Evolutionary conservation across 1,284 basidiomycete genomes (phyloP), one percentile per base, ranked within the genome.

Genomic region (Puccinia novopanici): DNA sequence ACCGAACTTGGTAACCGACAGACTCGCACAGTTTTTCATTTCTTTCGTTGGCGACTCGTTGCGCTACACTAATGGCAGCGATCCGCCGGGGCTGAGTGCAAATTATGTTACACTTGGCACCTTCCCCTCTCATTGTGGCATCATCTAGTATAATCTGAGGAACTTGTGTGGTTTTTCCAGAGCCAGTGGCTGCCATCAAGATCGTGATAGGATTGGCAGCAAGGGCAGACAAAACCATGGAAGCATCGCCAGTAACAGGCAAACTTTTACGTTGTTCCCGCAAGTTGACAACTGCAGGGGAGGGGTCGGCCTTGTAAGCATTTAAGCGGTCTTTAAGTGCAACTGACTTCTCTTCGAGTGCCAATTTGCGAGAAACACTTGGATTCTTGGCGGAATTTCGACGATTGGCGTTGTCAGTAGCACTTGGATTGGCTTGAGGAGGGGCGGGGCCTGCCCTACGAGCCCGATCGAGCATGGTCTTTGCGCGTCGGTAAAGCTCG

Each of bases 141-240:
- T 93, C 89, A 84, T 98, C 95, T 71, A 98, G 89, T 82, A 98
- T 90, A 71, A 98, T 88, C 86, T 98, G 95, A 2, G 95, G 95
- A 54, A 98, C 90, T 85, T 98, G 95, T 0, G 95, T 98, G 10
- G 95, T 97, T 87, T 98, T 98, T 12, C 95, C 95, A 0, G 94
- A 97, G 61, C 95, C 95, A 0, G 95, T 98, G 1, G 94, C 91
- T 37, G 95, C 95, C 92, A 96, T 94, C 83, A 92, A 91, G 82
- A 98, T 92, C 0, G 92, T 94, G 80, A 98, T 93, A 50, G 95
- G 92, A 85, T 97, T 91, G 55, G 90, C 87, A 57, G 89, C 88
- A 83, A 98, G 90, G 82, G 92, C 91, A 19, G 89, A 87, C 70
- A 95, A 85, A 34, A 84, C 83, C n/a, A 77, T 65, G n/a, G 76